Conservation (phyloP, 2,329 filamentous ascomycete genomes). For the Pestalotiopsis sp. region DNA sequence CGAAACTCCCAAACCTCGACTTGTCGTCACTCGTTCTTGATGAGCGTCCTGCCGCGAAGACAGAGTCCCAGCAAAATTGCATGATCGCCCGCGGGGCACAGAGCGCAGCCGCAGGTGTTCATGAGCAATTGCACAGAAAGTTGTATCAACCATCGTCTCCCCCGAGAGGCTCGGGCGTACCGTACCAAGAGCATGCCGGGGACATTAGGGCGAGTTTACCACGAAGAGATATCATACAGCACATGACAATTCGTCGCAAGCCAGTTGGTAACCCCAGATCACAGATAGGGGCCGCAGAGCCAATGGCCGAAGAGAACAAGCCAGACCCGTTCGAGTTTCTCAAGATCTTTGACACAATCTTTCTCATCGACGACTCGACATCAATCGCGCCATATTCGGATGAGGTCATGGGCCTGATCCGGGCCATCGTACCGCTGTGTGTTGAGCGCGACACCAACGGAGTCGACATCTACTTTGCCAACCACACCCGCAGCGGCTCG, state of each 20-base stretch:
- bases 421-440: slow-evolving; percentile 68
- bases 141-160: too few relatives aligned
- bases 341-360: slow-evolving; percentile 67
- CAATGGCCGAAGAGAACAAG: neutral
- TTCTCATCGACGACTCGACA: slow-evolving; percentile 74
- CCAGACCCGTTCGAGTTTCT: slow-evolving; percentile 69
- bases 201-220: too few relatives aligned
- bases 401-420: slow-evolving; percentile 63
- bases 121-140: neutral
- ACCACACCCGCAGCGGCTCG: slow-evolving; percentile 43
- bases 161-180: neutral
- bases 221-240: neutral
- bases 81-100: neutral
- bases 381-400: slow-evolving; percentile 68
- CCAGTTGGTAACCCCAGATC: neutral
- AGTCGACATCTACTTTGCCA: slow-evolving; percentile 74
- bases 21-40: neutral
- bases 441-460: slow-evolving; percentile 67
- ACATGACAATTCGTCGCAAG: neutral
- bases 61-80: neutral
- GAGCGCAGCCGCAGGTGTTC: neutral
- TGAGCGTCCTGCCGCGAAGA: neutral
- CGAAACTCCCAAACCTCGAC: too few relatives aligned
- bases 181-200: too few relatives aligned
- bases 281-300: neutral